Conservation (phyloP, 1,139 yeast species). For the Hyphopichia burtonii region DNA sequence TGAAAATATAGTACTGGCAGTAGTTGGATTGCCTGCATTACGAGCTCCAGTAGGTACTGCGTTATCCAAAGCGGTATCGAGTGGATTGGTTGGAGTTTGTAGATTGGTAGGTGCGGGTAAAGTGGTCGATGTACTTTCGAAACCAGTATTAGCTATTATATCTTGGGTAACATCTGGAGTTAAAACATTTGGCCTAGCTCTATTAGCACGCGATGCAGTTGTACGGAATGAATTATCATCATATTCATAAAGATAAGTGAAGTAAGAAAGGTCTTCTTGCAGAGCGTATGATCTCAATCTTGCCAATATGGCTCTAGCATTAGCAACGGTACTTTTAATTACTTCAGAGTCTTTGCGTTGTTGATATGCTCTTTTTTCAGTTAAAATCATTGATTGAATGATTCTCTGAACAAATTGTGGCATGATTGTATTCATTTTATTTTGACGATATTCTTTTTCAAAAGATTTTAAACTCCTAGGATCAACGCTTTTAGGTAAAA, state of each 20-base stretch:
- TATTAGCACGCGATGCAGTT: slow-evolving; percentile 33
- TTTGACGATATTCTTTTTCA: slow-evolving; percentile 20
- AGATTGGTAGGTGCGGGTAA: slow-evolving; percentile 15
- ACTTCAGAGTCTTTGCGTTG: slow-evolving; percentile 26
- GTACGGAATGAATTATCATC: slow-evolving; percentile 26
- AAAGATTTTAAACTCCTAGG: slow-evolving; percentile 6
- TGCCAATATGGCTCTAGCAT: slow-evolving; percentile 29
- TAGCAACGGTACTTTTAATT: slow-evolving; percentile 23
- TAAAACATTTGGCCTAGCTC: slow-evolving; percentile 35
- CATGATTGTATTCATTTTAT: slow-evolving; percentile 23
- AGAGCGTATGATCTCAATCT: slow-evolving; percentile 22
- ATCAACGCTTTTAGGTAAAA: slow-evolving; percentile 21
- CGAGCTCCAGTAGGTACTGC: not conserved
- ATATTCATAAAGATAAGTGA: slow-evolving; percentile 26
- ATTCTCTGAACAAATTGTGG: slow-evolving; percentile 44
- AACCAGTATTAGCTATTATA: slow-evolving; percentile 28
- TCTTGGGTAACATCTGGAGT: slow-evolving; percentile 42
- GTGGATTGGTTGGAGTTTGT: slow-evolving; percentile 12
- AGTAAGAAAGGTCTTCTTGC: slow-evolving; percentile 29
- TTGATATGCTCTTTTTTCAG: slow-evolving; percentile 43
- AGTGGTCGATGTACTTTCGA: slow-evolving; percentile 21
- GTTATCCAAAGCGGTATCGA: slow-evolving; percentile 10
- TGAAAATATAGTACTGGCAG: slow-evolving; percentile 4
- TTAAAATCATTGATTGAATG: slow-evolving; percentile 34
- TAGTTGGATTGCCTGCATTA: slow-evolving; percentile 2